A percentile compares a stretch with the other conserved stretches of the same genome.
phyloP scores from a whole-genome alignment of 202 grass and related monocot species.

The Setaria viridis region DNA sequence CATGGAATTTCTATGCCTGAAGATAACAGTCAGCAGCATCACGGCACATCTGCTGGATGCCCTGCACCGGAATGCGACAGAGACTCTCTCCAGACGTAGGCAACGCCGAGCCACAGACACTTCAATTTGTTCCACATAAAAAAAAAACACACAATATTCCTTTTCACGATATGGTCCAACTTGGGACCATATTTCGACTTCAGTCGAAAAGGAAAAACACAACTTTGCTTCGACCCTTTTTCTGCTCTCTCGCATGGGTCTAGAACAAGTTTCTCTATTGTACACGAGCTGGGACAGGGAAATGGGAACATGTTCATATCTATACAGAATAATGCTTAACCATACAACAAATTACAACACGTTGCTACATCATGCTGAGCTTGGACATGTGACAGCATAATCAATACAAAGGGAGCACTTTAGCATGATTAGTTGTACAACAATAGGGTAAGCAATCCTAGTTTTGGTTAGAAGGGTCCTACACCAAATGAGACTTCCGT shows the following conservation, averaged over 20 bases:
- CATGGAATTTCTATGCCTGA: not conserved
- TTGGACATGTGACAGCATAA: not conserved
- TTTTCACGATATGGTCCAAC: not conserved
- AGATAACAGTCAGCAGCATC: no score
- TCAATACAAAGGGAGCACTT: not conserved
- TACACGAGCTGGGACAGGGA: not conserved
- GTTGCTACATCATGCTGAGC: slow-evolving; percentile 1
- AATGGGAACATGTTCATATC: not conserved
- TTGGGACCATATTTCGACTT: not conserved
- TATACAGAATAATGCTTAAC: slow-evolving; percentile 30
- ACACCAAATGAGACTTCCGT: slow-evolving; percentile 21
- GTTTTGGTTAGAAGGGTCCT: slow-evolving; percentile 28
- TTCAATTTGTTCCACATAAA: not conserved
- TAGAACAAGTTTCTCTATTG: not conserved
- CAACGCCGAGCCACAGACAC: not conserved
- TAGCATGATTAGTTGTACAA: slow-evolving; percentile 40
- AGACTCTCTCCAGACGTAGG: not conserved
- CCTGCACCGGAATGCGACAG: not conserved
- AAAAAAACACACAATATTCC: not conserved
- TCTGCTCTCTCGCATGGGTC: not conserved
- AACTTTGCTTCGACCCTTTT: not conserved
- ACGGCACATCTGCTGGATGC: not conserved
- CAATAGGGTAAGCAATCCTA: not conserved
- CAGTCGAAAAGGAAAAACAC: not conserved
- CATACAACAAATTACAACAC: slow-evolving; percentile 50